phyloP scores from a whole-genome alignment of 805 yeast species.

The Saccharomyces mikatae region DNA sequence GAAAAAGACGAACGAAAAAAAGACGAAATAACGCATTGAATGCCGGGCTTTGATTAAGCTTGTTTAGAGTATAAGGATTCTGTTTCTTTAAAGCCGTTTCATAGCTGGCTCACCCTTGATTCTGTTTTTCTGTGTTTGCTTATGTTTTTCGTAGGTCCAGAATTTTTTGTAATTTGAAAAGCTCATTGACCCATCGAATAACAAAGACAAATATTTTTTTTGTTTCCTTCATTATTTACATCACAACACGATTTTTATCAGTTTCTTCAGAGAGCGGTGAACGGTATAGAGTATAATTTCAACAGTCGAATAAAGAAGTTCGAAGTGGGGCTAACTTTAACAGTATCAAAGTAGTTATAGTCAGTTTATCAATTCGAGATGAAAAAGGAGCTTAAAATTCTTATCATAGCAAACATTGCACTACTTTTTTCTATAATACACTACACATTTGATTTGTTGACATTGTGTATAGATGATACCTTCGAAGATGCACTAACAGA shows the following conservation, averaged over 20 bases:
- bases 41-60: neutral
- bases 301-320: neutral
- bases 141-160: neutral
- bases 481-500: constrained; percentile 54
- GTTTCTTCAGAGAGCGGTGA: neutral
- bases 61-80: neutral
- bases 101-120: neutral
- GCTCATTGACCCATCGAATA: neutral
- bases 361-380: constrained; percentile 24
- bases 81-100: neutral
- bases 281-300: neutral
- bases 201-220: neutral
- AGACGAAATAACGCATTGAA: neutral
- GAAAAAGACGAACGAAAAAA: neutral
- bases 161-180: neutral
- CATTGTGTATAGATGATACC: constrained; percentile 67
- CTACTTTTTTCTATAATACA: constrained; percentile 49
- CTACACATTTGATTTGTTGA: constrained; percentile 61
- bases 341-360: neutral
- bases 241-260: neutral
- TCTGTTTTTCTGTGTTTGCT: neutral
- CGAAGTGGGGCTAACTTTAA: neutral
- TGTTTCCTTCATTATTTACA: neutral
- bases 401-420: constrained; percentile 52
- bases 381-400: constrained; percentile 59